phyloP scores from a whole-genome alignment of 2,329 filamentous ascomycete species.

The Aspergillus sp. region DNA sequence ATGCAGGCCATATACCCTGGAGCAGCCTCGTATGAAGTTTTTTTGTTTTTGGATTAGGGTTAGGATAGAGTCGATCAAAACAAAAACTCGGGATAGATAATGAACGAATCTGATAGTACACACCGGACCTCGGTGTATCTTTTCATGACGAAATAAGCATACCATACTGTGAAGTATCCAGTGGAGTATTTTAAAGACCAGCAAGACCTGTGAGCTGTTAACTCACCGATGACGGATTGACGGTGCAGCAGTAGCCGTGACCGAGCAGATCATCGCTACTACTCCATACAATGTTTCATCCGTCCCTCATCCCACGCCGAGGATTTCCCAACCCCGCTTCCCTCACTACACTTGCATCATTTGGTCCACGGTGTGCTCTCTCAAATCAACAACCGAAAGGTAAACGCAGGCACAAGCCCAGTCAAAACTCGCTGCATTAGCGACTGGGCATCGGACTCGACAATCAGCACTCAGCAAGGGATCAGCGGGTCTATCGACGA shows the following conservation, averaged over 20 bases:
- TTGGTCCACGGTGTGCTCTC: not conserved
- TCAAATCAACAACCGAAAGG: not conserved
- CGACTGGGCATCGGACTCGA: not conserved
- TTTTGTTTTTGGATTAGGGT: not conserved
- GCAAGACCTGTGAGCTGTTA: not conserved
- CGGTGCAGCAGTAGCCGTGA: no score
- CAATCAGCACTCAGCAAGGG: constrained; percentile 8
- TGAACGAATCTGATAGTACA: not conserved
- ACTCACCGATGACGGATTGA: not conserved
- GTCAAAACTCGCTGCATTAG: not conserved
- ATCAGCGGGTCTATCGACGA: constrained; percentile 10
- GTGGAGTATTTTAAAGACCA: not conserved
- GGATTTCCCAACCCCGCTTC: constrained; percentile 3
- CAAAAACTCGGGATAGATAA: constrained; percentile 1
- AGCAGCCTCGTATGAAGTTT: not conserved
- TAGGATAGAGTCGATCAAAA: not conserved
- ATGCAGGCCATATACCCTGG: not conserved
- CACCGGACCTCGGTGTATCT: not conserved
- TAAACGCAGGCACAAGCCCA: not conserved
- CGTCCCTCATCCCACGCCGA: not conserved
- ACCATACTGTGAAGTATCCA: not conserved
- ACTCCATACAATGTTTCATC: constrained; percentile 4
- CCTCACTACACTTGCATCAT: not conserved
- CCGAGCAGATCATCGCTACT: not conserved
- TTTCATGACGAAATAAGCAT: not conserved